Evolutionary conservation across 805 yeast species (phyloP), one percentile per base, ranked within the genome.

Genomic region (Henningerozyma blattae): DNA sequence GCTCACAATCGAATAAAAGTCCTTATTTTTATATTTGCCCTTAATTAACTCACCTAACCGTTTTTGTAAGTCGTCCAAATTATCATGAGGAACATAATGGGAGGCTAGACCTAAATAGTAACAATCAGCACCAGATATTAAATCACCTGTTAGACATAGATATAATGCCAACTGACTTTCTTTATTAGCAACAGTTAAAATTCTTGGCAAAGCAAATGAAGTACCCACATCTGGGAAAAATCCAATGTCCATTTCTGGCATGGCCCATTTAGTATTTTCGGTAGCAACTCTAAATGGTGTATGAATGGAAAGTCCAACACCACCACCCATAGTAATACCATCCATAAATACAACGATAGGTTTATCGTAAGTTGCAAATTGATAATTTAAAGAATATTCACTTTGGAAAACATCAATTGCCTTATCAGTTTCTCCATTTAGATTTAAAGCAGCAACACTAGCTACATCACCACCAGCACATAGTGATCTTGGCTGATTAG

Each of bases 231-330:
- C 98, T 15, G 94, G 94, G 61, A 84, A 82, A 58, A 85, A 84
- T 1, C 98, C 98, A 55, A 91, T 91, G 50, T 83, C 86, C 68
- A 93, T 81, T 60, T 91, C 97, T 7, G 98, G 97, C 98, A 91
- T 91, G 41, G 97, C 95, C 62, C 86, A 71, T 54, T 77, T 70
- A 9, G 97, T 87, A 47, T 72, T 70, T 48, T 89, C 96, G 28
- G 95, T 82, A n/a, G 93, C 94, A 26, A 91, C 64, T 51, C 97
- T 74, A 66, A 89, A 89, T 3, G 95, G 89, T 10, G 84, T 78
- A 59, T 91, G 97, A 28, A 84, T 79, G 1, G 89, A 68, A 30
- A 91, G 62, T 4, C 98, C 97, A 29, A 86, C 94, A 46, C 97
- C 97, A 34, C 97, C 97, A 35, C 97, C 98, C 94, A 91, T 85